Base-by-base conservation (phyloP, 495 filamentous ascomycete species). In the Hypoxylon crocopeplum region DNA sequence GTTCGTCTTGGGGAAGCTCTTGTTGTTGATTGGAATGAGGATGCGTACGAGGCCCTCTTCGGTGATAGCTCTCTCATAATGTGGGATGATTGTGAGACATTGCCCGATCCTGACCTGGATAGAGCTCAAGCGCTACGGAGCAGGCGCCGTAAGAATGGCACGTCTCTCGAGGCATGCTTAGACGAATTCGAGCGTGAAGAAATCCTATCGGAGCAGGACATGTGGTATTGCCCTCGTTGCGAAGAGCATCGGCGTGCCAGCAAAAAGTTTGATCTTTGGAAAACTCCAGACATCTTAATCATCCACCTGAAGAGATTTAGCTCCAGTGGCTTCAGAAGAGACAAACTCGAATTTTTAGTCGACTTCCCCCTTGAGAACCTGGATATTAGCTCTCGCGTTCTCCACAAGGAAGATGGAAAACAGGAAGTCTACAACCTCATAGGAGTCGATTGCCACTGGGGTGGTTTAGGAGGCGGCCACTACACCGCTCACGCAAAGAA, bases 221-320 rank as follows among this genome's bases (percentile, higher is more conserved):
- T 90, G 22, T 98, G 94, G 94, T 97, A 91, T 66, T 98, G 94
- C 61, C 92, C 91, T 50, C 84, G 91, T 37, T 98, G 94, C 81
- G 97, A 98, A 68, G 90, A 95, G 59, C 88, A 95, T 64, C 86
- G 89, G 7, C 85, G 90, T 19, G 94, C 95, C 15, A 92, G 84
- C 75, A 98, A 98, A 82, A 95, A 93, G 65, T 92, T 98, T 24
- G 91, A 98, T 69, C 81, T 98, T 2, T 98, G 94, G 94, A 96
- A 91, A 69, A 86, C 88, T 2, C 94, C 94, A 7, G 94, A 98
- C 70, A 93, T 98, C 47, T 80, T 98, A 11, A 87, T 98, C 46
- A 85, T 98, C 49, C 94, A 99, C 67, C 81, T 98, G 4, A 98
- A 98, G 80, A 84, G 94, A 13, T 98, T 98, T 67, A 93, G 91